These are phyloP conservation scores for Suhomyces terraborum DNA, from an alignment of 1,139 yeast species.

Conservation along the genomic window DNA sequence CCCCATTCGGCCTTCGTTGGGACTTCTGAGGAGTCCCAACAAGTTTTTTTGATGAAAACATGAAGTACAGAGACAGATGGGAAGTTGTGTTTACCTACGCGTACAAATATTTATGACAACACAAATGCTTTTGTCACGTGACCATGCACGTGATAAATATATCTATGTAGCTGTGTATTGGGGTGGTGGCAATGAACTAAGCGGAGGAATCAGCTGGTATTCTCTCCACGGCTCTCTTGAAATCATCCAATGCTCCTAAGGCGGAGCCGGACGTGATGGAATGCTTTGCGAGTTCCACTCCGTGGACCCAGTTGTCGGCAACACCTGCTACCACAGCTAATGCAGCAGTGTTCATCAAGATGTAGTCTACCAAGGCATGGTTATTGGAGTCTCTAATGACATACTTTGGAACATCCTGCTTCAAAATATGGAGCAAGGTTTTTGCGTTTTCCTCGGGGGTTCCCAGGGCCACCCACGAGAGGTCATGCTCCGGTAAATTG, in stretches of 20 bases:
- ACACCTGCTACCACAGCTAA: conserved; percentile 76
- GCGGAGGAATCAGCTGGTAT: conserved; percentile 2
- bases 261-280: conserved; percentile 73
- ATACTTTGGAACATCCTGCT: conserved; percentile 51
- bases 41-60: conserved; percentile 23
- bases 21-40: conserved; percentile 32
- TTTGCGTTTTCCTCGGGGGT: conserved; percentile 85
- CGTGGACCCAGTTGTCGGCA: conserved; percentile 69
- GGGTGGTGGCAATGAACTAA: background rate
- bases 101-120: too few relatives aligned
- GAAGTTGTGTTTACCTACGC: conserved; percentile 9
- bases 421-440: conserved; percentile 56
- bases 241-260: conserved; percentile 53
- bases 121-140: background rate
- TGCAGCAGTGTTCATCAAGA: conserved; percentile 83
- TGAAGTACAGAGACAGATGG: conserved; percentile 5
- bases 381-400: conserved; percentile 29
- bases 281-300: conserved; percentile 71
- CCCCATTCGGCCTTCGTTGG: conserved; percentile 5
- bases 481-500: conserved; percentile 73
- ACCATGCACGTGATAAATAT: background rate
- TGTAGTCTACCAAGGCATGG: conserved; percentile 81
- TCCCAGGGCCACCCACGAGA: conserved; percentile 73
- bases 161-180: too few relatives aligned
- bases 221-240: conserved; percentile 47